Percentiles rank a stretch among this genome's conserved stretches.
These are phyloP conservation scores for Coniella vitis DNA, from an alignment of 2,329 filamentous ascomycete species.

Conservation along the genomic window DNA sequence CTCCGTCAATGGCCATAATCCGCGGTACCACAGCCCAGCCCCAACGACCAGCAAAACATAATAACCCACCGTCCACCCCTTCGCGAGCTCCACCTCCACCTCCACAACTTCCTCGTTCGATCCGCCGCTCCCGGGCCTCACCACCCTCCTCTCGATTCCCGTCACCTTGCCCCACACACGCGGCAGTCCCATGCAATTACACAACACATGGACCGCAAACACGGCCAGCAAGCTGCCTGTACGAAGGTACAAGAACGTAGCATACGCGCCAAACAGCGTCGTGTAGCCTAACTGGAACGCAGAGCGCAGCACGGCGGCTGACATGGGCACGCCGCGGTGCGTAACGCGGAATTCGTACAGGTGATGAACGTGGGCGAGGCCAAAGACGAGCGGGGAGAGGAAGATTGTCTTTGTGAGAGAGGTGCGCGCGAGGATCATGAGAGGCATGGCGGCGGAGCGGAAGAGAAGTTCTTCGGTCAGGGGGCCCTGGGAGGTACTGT, in stretches of 20 bases:
- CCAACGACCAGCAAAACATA: slow-evolving; percentile 71
- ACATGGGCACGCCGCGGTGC: slow-evolving; percentile 61
- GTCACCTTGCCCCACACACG: slow-evolving; percentile 75
- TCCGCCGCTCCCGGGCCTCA: slow-evolving; percentile 30
- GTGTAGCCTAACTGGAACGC: slow-evolving; percentile 85
- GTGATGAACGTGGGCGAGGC: slow-evolving; percentile 89
- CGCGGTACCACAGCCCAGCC: slow-evolving; percentile 61
- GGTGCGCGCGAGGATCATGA: slow-evolving; percentile 67
- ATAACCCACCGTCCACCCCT: slow-evolving; percentile 66
- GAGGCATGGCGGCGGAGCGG: slow-evolving; percentile 75
- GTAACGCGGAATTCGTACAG: slow-evolving; percentile 89
- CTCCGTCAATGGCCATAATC: slow-evolving; percentile 67
- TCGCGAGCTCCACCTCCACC: slow-evolving; percentile 9
- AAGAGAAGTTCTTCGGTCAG: slow-evolving; percentile 92
- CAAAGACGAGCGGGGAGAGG: slow-evolving; percentile 81
- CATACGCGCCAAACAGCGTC: slow-evolving; percentile 87
- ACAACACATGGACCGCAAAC: slow-evolving; percentile 76
- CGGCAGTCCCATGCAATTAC: slow-evolving; percentile 87
- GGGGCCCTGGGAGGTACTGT: slow-evolving; percentile 53
- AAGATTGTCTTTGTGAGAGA: slow-evolving; percentile 60
- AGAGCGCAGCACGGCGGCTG: slow-evolving; percentile 61
- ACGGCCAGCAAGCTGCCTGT: slow-evolving; percentile 75
- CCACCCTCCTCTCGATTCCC: slow-evolving; percentile 26
- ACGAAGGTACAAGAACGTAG: slow-evolving; percentile 76
- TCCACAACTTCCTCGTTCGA: slow-evolving; percentile 16